These are phyloP conservation scores for Amaranthus hypochondriacus DNA, from an alignment of 148 eudicot species.

Conservation along the genomic window DNA sequence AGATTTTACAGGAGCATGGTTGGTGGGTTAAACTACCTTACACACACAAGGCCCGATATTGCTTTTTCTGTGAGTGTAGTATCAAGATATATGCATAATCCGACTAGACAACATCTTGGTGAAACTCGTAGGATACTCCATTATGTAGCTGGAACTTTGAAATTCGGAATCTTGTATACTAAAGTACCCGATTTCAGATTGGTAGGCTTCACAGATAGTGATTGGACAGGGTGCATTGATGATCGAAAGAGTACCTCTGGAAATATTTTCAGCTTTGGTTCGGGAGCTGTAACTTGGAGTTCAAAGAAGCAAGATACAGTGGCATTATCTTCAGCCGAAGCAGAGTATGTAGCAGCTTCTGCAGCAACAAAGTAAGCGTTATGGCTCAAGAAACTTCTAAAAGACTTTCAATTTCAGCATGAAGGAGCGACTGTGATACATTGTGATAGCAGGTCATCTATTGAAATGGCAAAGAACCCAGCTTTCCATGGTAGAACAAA, in stretches of 20 bases:
- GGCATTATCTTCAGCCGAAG: background rate
- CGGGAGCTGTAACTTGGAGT: no score
- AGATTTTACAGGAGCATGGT: background rate
- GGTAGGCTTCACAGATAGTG: slow-evolving; percentile 1
- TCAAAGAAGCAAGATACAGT: no score
- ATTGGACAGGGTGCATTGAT: background rate
- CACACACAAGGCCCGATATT: slow-evolving; percentile 14
- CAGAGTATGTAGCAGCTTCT: slow-evolving; percentile 3
- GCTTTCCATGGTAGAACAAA: slow-evolving; percentile 1
- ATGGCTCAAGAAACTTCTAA: background rate
- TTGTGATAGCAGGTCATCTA: slow-evolving; percentile 2
- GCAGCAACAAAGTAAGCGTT: background rate
- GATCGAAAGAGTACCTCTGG: background rate
- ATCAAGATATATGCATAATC: background rate
- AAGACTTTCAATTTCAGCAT: background rate
- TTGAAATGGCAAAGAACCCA: background rate
- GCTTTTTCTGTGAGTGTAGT: slow-evolving; percentile 3
- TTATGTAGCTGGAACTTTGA: background rate
- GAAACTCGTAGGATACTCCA: background rate
- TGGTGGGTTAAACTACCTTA: slow-evolving; percentile 10
- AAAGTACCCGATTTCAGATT: background rate
- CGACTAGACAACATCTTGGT: no score
- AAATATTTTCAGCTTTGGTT: background rate
- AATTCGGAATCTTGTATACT: slow-evolving; percentile 2
- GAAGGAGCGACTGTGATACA: background rate